Evolutionary conservation across 1,284 basidiomycete genomes (phyloP).

Genomic region (Boletus chippewaensis): DNA sequence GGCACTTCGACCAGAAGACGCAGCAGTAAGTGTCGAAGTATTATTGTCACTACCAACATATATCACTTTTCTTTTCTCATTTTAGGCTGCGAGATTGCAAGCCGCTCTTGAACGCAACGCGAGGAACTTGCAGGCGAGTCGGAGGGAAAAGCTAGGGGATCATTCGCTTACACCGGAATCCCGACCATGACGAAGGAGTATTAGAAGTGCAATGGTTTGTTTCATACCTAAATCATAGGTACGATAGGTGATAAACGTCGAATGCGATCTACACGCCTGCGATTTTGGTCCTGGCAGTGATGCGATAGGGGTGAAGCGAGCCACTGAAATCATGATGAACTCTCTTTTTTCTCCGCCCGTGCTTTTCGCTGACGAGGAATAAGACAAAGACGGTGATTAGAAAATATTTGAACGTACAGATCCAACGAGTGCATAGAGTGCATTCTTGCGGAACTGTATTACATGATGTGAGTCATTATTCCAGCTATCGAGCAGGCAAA

Average conservation of each 20-base stretch:
- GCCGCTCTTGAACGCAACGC: slow-evolving; percentile 55
- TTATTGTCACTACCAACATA: background rate
- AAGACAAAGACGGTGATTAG: background rate
- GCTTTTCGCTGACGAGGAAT: slow-evolving; percentile 51
- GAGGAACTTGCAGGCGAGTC: slow-evolving; percentile 35
- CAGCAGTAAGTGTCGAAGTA: slow-evolving; percentile 47
- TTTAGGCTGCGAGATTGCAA: slow-evolving; percentile 49
- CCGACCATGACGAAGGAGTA: slow-evolving; percentile 5
- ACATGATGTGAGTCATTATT: slow-evolving; percentile 10
- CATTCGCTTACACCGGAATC: slow-evolving; percentile 21
- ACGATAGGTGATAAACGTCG: slow-evolving; percentile 22
- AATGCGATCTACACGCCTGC: slow-evolving; percentile 12
- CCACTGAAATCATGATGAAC: slow-evolving; percentile 37
- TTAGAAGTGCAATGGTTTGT: slow-evolving; percentile 14
- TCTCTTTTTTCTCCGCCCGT: slow-evolving; percentile 50
- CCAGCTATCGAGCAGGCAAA: background rate
- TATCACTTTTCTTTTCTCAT: background rate
- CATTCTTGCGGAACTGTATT: slow-evolving; percentile 78
- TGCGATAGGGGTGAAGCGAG: slow-evolving; percentile 7
- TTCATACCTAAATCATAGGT: slow-evolving; percentile 18
- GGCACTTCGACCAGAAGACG: slow-evolving; percentile 70
- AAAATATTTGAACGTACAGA: slow-evolving; percentile 50
- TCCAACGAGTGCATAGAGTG: slow-evolving; percentile 69
- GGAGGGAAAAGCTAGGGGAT: slow-evolving; percentile 25
- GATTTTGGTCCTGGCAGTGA: slow-evolving; percentile 11